Conservation (phyloP, 78 protist species). For the Dictyostelium brefeldianum region DNA sequence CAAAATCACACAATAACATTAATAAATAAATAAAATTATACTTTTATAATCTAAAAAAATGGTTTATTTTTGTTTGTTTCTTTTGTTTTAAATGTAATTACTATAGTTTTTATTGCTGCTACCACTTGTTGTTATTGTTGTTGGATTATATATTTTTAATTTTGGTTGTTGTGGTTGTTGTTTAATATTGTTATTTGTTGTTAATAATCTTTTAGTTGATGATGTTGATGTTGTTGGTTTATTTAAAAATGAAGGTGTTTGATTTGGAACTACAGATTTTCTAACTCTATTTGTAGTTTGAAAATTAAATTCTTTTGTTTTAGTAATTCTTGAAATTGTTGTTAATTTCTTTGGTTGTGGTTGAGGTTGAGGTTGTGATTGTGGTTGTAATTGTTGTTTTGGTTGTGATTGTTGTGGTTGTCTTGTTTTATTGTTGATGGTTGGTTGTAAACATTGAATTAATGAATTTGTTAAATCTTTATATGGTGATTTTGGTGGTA, state of each 20-base stretch:
- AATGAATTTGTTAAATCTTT: neutral
- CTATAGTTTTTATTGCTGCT: too few relatives aligned
- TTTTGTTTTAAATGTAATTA: too few relatives aligned
- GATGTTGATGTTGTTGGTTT: too few relatives aligned
- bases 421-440: neutral
- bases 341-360: neutral
- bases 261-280: neutral
- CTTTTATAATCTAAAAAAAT: too few relatives aligned
- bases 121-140: too few relatives aligned
- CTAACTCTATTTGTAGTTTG: constrained; percentile 14
- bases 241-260: too few relatives aligned
- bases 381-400: neutral
- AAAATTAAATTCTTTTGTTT: constrained; percentile 12
- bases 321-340: neutral
- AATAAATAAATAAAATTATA: neutral
- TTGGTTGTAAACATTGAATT: constrained; percentile 9
- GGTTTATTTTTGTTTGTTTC: too few relatives aligned
- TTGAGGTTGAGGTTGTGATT: neutral
- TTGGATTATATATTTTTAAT: too few relatives aligned
- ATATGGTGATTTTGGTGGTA: neutral
- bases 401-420: neutral
- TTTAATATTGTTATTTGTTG: too few relatives aligned
- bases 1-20: neutral
- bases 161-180: too few relatives aligned
- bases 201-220: too few relatives aligned